Percentiles rank a stretch among this genome's conserved stretches.
These are phyloP conservation scores for Neonectria punicea DNA, from an alignment of 2,329 filamentous ascomycete species.

Conservation along the genomic window DNA sequence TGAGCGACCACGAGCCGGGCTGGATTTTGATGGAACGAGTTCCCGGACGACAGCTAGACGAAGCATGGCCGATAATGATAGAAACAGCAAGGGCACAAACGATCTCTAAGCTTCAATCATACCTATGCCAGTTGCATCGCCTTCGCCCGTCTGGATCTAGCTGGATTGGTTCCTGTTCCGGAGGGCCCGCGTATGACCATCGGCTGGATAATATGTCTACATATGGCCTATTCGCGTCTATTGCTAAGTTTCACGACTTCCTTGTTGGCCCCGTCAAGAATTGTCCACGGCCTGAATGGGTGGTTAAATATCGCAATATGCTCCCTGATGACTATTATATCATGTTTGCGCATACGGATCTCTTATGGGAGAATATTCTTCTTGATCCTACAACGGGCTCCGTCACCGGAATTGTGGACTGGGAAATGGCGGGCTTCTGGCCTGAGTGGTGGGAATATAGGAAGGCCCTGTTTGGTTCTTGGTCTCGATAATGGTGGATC, in stretches of 20 bases:
- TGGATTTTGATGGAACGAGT: conserved; percentile 8
- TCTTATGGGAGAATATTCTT: conserved; percentile 8
- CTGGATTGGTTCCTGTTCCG: no score
- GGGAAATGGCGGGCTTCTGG: no score
- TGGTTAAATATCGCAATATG: conserved; percentile 4
- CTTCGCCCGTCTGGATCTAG: no score
- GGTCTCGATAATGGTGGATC: not conserved
- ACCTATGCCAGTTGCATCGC: no score
- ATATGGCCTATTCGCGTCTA: no score
- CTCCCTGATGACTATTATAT: not conserved
- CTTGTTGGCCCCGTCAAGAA: not conserved
- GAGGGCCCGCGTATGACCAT: no score
- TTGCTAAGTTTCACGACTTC: no score
- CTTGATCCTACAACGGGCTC: conserved; percentile 6
- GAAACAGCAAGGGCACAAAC: not conserved
- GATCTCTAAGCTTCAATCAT: no score
- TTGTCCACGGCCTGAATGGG: conserved; percentile 8
- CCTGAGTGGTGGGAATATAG: conserved; percentile 1
- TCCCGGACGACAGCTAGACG: not conserved
- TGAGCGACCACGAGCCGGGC: not conserved
- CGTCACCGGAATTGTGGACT: conserved; percentile 10
- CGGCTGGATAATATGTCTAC: no score
- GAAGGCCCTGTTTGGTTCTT: conserved; percentile 1
- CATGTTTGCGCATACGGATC: conserved; percentile 5
- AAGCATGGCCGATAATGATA: conserved; percentile 2